phyloP scores from a whole-genome alignment of 805 yeast genomes.

The Zygotorulaspora danielsina region DNA sequence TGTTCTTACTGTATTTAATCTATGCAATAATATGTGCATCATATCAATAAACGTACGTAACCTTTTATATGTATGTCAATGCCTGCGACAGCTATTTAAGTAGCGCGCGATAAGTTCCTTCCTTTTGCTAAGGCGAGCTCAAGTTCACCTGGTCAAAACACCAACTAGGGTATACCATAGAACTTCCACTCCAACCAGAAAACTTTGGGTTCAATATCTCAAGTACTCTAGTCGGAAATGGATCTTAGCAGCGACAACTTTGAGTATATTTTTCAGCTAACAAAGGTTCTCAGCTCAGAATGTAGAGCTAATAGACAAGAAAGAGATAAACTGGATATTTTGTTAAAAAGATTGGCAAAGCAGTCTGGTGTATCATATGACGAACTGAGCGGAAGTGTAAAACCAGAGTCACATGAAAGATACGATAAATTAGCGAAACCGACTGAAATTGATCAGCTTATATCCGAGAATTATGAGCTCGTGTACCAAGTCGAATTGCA shows the following conservation, averaged over 20 bases:
- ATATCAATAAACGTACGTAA: too few species aligned
- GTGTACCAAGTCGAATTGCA: slow-evolving; percentile 31
- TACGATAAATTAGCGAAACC: slow-evolving; percentile 13
- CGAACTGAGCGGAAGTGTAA: slow-evolving; percentile 16
- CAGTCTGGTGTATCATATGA: slow-evolving; percentile 30
- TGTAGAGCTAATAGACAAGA: slow-evolving; percentile 28
- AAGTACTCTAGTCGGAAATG: too few species aligned
- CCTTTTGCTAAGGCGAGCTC: too few species aligned
- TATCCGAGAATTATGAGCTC: slow-evolving; percentile 27
- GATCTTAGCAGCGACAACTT: slow-evolving; percentile 26
- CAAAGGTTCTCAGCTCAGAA: slow-evolving; percentile 24
- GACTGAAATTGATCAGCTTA: slow-evolving; percentile 18
- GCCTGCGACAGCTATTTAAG: too few species aligned
- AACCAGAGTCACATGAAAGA: slow-evolving; percentile 11
- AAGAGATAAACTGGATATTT: slow-evolving; percentile 27
- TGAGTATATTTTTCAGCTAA: slow-evolving; percentile 28
- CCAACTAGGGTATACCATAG: too few species aligned
- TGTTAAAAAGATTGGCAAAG: slow-evolving; percentile 28
- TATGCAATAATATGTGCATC: too few species aligned
- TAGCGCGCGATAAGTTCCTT: too few species aligned
- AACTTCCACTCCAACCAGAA: too few species aligned
- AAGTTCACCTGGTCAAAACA: too few species aligned
- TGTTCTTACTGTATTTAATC: too few species aligned
- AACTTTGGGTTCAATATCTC: too few species aligned
- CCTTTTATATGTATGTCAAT: too few species aligned